Base-by-base conservation (phyloP, 106 monocot species). In the Allium cepa region DNA sequence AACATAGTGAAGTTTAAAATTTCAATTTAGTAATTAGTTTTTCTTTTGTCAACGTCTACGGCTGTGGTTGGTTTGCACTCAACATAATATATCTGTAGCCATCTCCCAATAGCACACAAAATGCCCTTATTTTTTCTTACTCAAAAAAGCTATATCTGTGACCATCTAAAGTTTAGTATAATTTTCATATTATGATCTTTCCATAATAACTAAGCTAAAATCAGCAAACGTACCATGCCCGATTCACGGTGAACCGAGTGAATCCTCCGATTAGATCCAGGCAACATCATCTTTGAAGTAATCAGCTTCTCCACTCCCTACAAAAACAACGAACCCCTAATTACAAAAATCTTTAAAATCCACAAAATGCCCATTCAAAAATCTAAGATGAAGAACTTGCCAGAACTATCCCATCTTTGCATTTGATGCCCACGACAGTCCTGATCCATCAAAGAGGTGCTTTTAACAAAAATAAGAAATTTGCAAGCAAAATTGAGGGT, bases 261-360 rank as follows among this genome's bases (percentile, higher is more conserved):
- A 46, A 88, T 88, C 74, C 84, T 84, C 57, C 88, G 72, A 60
- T 88, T 88, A 10, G 88, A 88, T 51, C 88, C 88, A 60, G 62
- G 64, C 49, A 88, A 15, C 81, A 88, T 79, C 88, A 88, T 88
- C 73, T 88, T 88, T 8, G 88, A 88, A 15, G 81, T 47, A 47
- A 88, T 79, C 63, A 84, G 59, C 73, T 88, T 88, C 79, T 88
- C 88, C 69, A 88, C 88, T 6, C 88, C 88, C 73, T 72, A 62
- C 60, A 59, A 11, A 55, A 11, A 55, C 36, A 55, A 55, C 7
- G 7, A 55, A 55, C 53, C 7, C 53, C 36, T 36, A 36, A 36
- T 36, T 36, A 36, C 36, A 36, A 36, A 36, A 36, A 36, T 36
- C 36, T 36, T 36, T 5, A 55, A 11, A 55, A 55, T 55, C 53